These are phyloP conservation scores for Cordyceps tenuipes DNA, from an alignment of 2,329 filamentous ascomycete genomes.

Conservation along the genomic window DNA sequence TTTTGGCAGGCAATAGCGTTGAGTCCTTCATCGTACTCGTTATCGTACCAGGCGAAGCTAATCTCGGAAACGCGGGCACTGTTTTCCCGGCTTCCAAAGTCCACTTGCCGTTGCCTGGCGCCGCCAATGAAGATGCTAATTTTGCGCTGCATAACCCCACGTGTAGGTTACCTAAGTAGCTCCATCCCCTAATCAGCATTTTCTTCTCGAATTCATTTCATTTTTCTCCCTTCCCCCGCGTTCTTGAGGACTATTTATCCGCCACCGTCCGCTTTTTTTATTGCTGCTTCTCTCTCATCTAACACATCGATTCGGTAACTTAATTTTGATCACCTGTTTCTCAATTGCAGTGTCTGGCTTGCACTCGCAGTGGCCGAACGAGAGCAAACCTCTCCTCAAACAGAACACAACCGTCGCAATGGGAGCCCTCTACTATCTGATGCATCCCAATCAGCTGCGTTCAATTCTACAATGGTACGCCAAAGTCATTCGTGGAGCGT, in stretches of 20 bases:
- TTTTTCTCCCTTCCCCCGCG: neutral
- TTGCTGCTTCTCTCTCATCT: neutral
- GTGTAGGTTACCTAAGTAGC: neutral
- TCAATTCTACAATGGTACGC: constrained; percentile 81
- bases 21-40: constrained; percentile 5
- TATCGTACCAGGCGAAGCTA: neutral
- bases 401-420: constrained; percentile 33
- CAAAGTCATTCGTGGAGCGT: neutral
- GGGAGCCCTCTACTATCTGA: constrained; percentile 60
- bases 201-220: neutral
- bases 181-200: neutral
- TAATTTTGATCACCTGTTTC: neutral
- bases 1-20: neutral
- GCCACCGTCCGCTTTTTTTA: neutral
- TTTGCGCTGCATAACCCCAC: neutral
- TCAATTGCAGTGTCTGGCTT: neutral
- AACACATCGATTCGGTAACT: neutral
- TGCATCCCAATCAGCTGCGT: constrained; percentile 71
- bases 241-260: neutral
- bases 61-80: neutral
- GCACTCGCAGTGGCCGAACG: neutral
- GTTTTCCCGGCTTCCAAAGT: neutral
- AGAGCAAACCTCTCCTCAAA: neutral
- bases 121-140: neutral
- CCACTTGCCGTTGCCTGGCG: neutral